These are phyloP conservation scores for Dalbergia oliveri DNA, from an alignment of 306 rosid genomes.

Conservation along the genomic window DNA sequence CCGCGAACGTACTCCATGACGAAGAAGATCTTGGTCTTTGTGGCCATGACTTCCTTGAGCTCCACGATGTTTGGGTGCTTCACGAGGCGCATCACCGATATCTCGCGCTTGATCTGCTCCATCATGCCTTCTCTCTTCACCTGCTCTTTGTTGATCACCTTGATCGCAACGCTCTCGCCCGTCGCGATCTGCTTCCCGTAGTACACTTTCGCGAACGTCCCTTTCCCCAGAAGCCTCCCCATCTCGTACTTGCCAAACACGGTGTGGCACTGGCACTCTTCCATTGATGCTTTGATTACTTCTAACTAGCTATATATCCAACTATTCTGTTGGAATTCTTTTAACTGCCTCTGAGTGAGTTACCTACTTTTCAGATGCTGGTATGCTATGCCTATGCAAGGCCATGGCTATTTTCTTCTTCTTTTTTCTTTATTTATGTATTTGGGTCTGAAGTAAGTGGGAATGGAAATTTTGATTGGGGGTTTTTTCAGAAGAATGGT, in stretches of 20 bases:
- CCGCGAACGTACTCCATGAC: slow-evolving; percentile 84
- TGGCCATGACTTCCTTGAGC: slow-evolving; percentile 81
- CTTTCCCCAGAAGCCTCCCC: slow-evolving; percentile 76
- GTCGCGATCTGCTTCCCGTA: slow-evolving; percentile 58
- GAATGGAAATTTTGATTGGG: not conserved
- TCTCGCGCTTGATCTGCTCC: slow-evolving; percentile 86
- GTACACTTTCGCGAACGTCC: slow-evolving; percentile 85
- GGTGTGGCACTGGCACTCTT: slow-evolving; percentile 50
- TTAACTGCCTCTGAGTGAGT: too few relatives aligned
- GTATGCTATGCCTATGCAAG: not conserved
- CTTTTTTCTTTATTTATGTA: too few relatives aligned
- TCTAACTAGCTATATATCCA: not conserved
- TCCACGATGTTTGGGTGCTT: slow-evolving; percentile 81
- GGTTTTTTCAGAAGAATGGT: not conserved
- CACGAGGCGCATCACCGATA: slow-evolving; percentile 71
- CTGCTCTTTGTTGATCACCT: slow-evolving; percentile 70
- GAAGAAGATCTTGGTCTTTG: slow-evolving; percentile 76
- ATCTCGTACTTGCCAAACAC: slow-evolving; percentile 73
- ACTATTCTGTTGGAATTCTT: not conserved
- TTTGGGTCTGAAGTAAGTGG: not conserved
- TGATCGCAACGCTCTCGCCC: slow-evolving; percentile 79
- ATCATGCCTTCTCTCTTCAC: slow-evolving; percentile 74
- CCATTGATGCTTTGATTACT: slow-evolving; percentile 44
- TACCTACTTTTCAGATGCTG: not conserved
- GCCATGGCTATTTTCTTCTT: not conserved